A percentile compares a stretch with the other conserved stretches of the same genome.
phyloP scores from a whole-genome alignment of 306 rosid species.

The Vachellia pachyceras region DNA sequence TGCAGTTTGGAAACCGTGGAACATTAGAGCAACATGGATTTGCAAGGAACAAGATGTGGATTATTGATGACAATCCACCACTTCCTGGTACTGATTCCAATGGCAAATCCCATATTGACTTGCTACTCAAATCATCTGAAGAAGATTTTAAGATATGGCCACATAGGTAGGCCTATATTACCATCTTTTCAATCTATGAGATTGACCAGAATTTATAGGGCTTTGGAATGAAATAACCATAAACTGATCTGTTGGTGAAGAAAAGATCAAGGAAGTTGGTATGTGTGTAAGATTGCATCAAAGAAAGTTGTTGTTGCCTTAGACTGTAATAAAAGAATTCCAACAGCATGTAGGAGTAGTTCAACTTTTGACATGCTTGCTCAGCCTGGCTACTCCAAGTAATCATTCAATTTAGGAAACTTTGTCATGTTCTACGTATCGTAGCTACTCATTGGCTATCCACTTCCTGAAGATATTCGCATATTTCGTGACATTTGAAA shows the following conservation, averaged over 20 bases:
- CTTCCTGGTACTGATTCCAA: conserved; percentile 57
- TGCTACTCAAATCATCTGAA: conserved; percentile 75
- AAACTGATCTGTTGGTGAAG: background rate
- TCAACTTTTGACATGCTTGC: background rate
- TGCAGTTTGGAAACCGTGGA: conserved; percentile 77
- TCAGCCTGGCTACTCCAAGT: background rate
- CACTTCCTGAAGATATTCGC: background rate
- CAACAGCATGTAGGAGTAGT: background rate
- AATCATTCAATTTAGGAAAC: background rate
- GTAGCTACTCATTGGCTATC: background rate
- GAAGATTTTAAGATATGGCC: conserved; percentile 91
- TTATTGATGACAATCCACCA: conserved; percentile 64
- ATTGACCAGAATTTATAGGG: background rate
- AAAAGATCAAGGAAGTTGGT: too few species aligned
- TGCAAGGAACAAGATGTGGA: conserved; percentile 84
- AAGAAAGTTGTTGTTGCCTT: background rate
- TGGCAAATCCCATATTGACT: conserved; percentile 63
- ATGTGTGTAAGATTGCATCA: too few species aligned
- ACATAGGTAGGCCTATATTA: conserved; percentile 51
- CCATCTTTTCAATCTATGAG: background rate
- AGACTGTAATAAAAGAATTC: background rate
- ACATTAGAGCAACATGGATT: conserved; percentile 86
- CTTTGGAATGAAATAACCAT: background rate
- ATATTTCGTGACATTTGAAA: too few species aligned
- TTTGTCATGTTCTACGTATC: background rate